phyloP scores from a whole-genome alignment of 208 protist species.

The Herpetomonas tarakana region DNA sequence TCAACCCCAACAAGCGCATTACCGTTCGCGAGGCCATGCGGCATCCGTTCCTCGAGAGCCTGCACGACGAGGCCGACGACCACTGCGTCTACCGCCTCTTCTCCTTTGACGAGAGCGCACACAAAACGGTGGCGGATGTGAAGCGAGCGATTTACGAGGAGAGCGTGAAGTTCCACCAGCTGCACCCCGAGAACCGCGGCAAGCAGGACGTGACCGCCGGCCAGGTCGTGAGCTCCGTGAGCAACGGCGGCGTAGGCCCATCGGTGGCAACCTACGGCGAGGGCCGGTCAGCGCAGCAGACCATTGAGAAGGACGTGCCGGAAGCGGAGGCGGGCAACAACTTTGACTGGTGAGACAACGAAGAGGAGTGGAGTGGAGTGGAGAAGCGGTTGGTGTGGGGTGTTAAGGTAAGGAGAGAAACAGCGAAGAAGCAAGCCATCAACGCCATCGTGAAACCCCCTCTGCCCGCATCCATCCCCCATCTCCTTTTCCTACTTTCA shows the following conservation, averaged over 20 bases:
- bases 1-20: slow-evolving; percentile 91
- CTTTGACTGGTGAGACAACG: slow-evolving; percentile 27
- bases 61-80: slow-evolving; percentile 87
- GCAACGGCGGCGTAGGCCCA: slow-evolving; percentile 7
- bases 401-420: no score
- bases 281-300: slow-evolving; percentile 76
- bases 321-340: slow-evolving; percentile 30
- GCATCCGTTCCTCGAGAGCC: slow-evolving; percentile 80
- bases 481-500: no score
- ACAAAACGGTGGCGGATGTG: slow-evolving; percentile 74
- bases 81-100: slow-evolving; percentile 49
- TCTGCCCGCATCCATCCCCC: no score
- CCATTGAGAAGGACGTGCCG: slow-evolving; percentile 54
- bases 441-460: no score
- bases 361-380: not conserved
- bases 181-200: slow-evolving; percentile 32
- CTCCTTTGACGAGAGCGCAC: slow-evolving; percentile 73
- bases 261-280: slow-evolving; percentile 59
- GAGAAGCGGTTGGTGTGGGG: no score
- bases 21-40: slow-evolving; percentile 89
- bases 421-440: no score
- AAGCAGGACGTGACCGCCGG: slow-evolving; percentile 11
- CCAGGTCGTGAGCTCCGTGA: not conserved
- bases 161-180: slow-evolving; percentile 69
- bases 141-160: slow-evolving; percentile 86